A percentile compares a stretch with the other conserved stretches of the same genome.
These are phyloP conservation scores for Pisolithus microcarpus DNA, from an alignment of 768 basidiomycete species.

Conservation along the genomic window DNA sequence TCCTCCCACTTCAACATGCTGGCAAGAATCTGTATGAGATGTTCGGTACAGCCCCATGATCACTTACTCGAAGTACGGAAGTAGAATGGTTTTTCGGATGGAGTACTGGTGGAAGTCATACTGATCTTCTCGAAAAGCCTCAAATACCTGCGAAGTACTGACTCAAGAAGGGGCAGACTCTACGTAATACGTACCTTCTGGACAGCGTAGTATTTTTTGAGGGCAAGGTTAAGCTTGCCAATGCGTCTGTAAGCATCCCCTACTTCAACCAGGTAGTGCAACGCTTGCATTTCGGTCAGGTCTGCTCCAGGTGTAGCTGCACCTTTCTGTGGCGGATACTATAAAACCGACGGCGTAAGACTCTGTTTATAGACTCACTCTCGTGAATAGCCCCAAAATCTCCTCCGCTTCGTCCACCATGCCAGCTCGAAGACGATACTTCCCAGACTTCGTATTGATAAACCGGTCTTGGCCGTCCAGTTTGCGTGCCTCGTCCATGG, in stretches of 20 bases:
- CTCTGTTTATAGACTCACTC: constrained; percentile 42
- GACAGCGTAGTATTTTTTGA: constrained; percentile 78
- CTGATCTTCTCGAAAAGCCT: constrained; percentile 89
- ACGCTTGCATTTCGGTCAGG: constrained; percentile 92
- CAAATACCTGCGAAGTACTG: constrained; percentile 51
- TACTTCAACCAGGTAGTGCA: constrained; percentile 80
- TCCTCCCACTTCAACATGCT: constrained; percentile 85
- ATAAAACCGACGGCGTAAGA: neutral
- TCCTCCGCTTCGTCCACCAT: constrained; percentile 67
- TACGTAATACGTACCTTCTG: constrained; percentile 47
- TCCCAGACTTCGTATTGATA: constrained; percentile 88
- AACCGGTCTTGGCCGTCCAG: constrained; percentile 94
- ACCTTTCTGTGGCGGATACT: constrained; percentile 60
- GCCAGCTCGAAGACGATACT: constrained; percentile 83
- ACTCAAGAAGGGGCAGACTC: constrained; percentile 2
- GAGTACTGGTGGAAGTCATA: constrained; percentile 98
- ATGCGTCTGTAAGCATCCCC: constrained; percentile 61
- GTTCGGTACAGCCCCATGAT: neutral
- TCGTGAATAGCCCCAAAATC: constrained; percentile 83
- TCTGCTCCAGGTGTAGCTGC: constrained; percentile 64
- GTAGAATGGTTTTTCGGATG: constrained; percentile 80
- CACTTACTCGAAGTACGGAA: constrained; percentile 76
- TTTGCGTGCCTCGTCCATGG: constrained; percentile 72
- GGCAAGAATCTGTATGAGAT: constrained; percentile 1
- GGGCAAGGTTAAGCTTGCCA: constrained; percentile 65